Conservation (phyloP, 305 asterid species). For the Solanum hybrid region DNA sequence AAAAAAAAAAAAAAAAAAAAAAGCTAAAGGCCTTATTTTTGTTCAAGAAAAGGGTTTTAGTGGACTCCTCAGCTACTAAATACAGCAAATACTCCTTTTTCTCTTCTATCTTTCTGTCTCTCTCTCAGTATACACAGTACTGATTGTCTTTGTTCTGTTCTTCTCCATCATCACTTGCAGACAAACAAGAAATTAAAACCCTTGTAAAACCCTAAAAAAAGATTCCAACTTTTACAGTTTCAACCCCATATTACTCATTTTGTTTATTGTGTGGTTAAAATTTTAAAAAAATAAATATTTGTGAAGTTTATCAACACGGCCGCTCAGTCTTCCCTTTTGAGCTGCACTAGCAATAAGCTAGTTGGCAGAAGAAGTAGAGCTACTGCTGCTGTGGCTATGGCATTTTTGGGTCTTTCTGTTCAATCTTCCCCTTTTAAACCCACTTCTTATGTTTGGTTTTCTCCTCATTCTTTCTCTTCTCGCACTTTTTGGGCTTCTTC, state of each 20-base stretch:
- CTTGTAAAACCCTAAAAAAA: conserved; percentile 35
- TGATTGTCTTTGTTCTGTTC: not conserved
- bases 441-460: conserved; percentile 18
- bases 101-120: not conserved
- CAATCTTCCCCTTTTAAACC: conserved; percentile 48
- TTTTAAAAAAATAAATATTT: not conserved
- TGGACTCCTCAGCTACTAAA: not conserved
- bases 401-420: conserved; percentile 63
- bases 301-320: conserved; percentile 54
- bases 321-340: conserved; percentile 24
- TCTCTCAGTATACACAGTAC: not conserved
- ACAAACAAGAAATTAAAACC: conserved; percentile 31
- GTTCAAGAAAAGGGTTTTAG: not conserved
- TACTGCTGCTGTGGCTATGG: conserved; percentile 45
- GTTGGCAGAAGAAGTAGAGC: conserved; percentile 20
- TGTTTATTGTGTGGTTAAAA: not conserved
- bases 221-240: not conserved
- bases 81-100: not conserved
- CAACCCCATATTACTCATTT: not conserved
- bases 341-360: conserved; percentile 49
- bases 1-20: too few species aligned
- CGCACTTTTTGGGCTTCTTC: conserved; percentile 26
- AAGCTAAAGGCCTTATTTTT: not conserved
- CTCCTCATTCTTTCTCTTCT: conserved; percentile 31
- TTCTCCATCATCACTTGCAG: conserved; percentile 15